A percentile compares a stretch with the other conserved stretches of the same genome.
phyloP scores from a whole-genome alignment of 179 eudicot species.

The Corrigiola litoralis region DNA sequence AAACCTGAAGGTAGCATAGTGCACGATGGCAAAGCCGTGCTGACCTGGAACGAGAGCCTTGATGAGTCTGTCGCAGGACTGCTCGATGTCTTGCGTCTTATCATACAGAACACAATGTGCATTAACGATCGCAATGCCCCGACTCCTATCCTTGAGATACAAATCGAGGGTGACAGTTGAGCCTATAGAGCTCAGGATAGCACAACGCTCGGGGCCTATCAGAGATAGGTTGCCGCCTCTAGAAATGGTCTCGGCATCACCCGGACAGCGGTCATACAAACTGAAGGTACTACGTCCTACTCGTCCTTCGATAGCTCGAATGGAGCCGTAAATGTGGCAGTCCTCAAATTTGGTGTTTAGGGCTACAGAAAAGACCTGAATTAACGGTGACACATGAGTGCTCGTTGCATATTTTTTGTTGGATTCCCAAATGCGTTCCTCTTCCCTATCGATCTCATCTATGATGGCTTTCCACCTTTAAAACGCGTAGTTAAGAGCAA shows the following conservation, averaged over 20 bases:
- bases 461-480: too few relatives aligned
- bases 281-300: background rate
- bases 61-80: too few relatives aligned
- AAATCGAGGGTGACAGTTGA: background rate
- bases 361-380: background rate
- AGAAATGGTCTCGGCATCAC: background rate
- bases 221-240: background rate
- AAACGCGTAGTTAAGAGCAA: too few relatives aligned
- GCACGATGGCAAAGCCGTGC: too few relatives aligned
- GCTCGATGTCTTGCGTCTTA: too few relatives aligned
- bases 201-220: background rate
- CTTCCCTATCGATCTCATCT: too few relatives aligned
- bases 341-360: background rate
- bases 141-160: background rate
- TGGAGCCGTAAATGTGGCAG: background rate
- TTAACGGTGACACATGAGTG: background rate
- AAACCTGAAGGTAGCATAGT: too few relatives aligned
- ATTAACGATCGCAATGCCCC: background rate
- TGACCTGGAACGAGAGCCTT: too few relatives aligned
- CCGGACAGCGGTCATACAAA: background rate
- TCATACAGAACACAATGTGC: too few relatives aligned
- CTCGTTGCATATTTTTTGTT: too few relatives aligned
- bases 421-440: too few relatives aligned
- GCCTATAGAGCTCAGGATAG: background rate
- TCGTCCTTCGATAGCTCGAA: background rate